Evolutionary conservation across 106 monocot species (phyloP), one percentile per base, ranked within the genome.

Genomic region (Gastrodia elata): DNA sequence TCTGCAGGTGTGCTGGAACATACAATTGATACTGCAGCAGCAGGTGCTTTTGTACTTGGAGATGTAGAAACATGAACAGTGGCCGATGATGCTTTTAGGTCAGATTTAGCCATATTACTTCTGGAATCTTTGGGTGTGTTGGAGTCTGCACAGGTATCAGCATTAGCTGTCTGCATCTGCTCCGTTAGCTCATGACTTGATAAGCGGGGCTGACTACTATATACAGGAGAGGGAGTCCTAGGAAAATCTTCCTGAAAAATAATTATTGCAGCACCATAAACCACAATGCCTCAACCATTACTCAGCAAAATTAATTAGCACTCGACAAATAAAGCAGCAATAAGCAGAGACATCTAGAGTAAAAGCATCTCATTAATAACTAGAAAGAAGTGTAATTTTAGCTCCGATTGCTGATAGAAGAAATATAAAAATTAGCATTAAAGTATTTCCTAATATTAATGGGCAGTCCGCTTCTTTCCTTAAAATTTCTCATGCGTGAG

Each of bases 171-270:
- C 40, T 75, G 76, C 73, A 56, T 59, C 41, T 75, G 76, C 78
- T 87, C 89, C 14, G 55, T 28, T 25, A 76, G 39, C 46, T 74
- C 74, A 76, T 77, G 86, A 78, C 56, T 84, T 38, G 76, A 75
- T 32, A 74, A 65, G 80, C 68, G 77, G 68, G 80, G 71, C 35
- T 80, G 81, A 40, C 71, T 80, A 76, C 67, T 83, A 78, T 75
- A 85, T 41, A 87, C 55, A 79, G 94, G 89, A 68, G 85, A 85
- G 68, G 87, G 73, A 40, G 83, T 83, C 38, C 80, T 78, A 64
- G 85, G 85, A 80, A 83, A 84, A 75, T 84, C 85, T 80, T 89
- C 89, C 95, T 95, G 78, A 71, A 79, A 84, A 49, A 77, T 35
- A 40, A 69, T 24, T 7, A 41, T 69, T 10, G 26, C 40, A 36